phyloP scores from a whole-genome alignment of 2,329 filamentous ascomycete species.

The Pseudophaeomoniella oleicola region DNA sequence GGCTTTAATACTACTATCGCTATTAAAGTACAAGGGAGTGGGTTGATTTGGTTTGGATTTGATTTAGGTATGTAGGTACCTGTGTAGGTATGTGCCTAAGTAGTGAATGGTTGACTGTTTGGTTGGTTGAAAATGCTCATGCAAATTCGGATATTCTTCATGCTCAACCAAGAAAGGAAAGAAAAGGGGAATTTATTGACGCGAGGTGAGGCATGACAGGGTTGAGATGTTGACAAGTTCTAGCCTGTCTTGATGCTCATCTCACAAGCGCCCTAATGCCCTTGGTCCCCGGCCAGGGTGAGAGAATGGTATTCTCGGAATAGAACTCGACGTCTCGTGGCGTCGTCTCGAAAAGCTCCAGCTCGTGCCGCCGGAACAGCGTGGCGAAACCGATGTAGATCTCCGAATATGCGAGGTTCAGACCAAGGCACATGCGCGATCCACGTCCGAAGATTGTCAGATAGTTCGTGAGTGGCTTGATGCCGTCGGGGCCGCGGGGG shows the following conservation, averaged over 20 bases:
- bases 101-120: too few relatives aligned
- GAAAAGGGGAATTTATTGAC: too few relatives aligned
- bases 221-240: too few relatives aligned
- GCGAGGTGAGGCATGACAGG: too few relatives aligned
- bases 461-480: constrained; percentile 16
- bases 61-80: too few relatives aligned
- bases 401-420: constrained; percentile 23
- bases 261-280: constrained; percentile 11
- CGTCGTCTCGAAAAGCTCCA: constrained; percentile 19
- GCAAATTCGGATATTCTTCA: too few relatives aligned
- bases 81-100: too few relatives aligned
- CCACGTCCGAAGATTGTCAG: constrained; percentile 26
- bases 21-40: too few relatives aligned
- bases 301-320: constrained; percentile 14
- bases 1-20: too few relatives aligned
- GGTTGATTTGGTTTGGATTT: too few relatives aligned
- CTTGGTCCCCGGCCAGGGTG: constrained; percentile 10
- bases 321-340: constrained; percentile 15
- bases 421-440: constrained; percentile 30
- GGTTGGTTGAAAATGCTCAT: too few relatives aligned
- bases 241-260: constrained; percentile 3
- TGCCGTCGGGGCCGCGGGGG: constrained; percentile 8
- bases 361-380: constrained; percentile 16
- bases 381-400: constrained; percentile 16
- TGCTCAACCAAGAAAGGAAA: too few relatives aligned